These are phyloP conservation scores for Triticum turgidum DNA, from an alignment of 176 grass and related monocot genomes.

Conservation along the genomic window DNA sequence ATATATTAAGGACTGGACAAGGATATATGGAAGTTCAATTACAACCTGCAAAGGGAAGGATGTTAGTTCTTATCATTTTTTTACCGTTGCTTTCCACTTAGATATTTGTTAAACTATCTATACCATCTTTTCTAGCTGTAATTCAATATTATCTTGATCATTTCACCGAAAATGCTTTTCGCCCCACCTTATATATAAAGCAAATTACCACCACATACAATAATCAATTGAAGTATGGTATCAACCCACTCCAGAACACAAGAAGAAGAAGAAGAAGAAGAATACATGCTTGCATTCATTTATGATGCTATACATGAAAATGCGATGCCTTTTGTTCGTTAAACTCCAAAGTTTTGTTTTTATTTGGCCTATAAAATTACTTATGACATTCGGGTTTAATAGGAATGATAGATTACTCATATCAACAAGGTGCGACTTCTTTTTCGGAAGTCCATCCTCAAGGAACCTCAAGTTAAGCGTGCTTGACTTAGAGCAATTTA, in stretches of 20 bases:
- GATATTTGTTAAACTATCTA: not conserved
- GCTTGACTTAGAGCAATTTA: too few species aligned
- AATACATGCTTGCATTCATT: conserved; percentile 10
- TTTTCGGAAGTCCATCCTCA: too few species aligned
- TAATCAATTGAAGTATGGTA: too few species aligned
- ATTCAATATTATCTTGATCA: not conserved
- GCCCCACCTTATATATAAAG: not conserved
- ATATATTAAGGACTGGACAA: conserved; percentile 64
- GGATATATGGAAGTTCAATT: conserved; percentile 76
- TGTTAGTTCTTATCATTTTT: not conserved
- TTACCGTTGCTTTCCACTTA: not conserved
- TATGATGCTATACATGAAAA: not conserved
- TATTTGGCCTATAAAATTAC: not conserved
- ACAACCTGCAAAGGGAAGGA: conserved; percentile 44
- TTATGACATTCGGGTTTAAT: too few species aligned
- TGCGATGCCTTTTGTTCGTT: not conserved
- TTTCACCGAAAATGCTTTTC: not conserved
- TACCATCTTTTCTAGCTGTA: not conserved
- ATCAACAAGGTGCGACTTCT: too few species aligned
- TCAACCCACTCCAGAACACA: too few species aligned
- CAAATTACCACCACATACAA: too few species aligned
- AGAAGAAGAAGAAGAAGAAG: too few species aligned
- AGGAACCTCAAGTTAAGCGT: too few species aligned
- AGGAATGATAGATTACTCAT: too few species aligned
- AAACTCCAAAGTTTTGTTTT: not conserved